Evolutionary conservation across 2,329 filamentous ascomycete genomes (phyloP), one percentile per base, ranked within the genome.

Genomic region (Aureobasidium musti): DNA sequence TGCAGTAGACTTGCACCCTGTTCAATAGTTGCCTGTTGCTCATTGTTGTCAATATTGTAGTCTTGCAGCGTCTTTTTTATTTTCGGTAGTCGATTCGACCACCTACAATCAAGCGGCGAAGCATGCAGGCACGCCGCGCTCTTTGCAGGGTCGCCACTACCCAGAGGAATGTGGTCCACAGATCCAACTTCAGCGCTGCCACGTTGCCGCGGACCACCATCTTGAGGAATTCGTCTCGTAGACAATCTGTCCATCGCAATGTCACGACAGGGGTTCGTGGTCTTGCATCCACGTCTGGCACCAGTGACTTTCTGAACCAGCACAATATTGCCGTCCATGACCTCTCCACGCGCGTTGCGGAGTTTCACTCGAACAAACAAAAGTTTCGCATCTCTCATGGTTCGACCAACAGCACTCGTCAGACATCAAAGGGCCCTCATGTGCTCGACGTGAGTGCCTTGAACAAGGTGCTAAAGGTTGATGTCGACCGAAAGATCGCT

Each of bases 351-450:
- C 77, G 75, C 63, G 81, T 86, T 54, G 78, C 78, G 60, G 72
- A 76, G 14, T 86, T 85, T 74, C 80, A 86, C 72, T 75, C 79
- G 14, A 79, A 79, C 52, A 78, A 82, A 65, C 78, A 83, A 73
- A 84, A 88, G 2, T 92, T 91, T 77, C 84, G 89, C n/a, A 88
- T 92, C 73, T 90, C 87, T 71, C 90, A 92, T 77, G 90, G 90
- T 68, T 87, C 88, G 0, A 92, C 90, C 30, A 92, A 91, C 78
- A 91, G 87, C 76, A 92, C 90, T 43, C 87, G 90, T 8, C 82
- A 83, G 30, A 75, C 76, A 10, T 71, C 75, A 8, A 67, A 67
- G 28, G 72, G 71, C 28, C 59, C 68, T 17, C 52, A 68, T 49
- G 68, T 86, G 11, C 81, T 93, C 65, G 88, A 91, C 75, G 91